These are phyloP conservation scores for Xylariaceae sp. DNA, from an alignment of 2,329 filamentous ascomycete genomes.

Conservation along the genomic window DNA sequence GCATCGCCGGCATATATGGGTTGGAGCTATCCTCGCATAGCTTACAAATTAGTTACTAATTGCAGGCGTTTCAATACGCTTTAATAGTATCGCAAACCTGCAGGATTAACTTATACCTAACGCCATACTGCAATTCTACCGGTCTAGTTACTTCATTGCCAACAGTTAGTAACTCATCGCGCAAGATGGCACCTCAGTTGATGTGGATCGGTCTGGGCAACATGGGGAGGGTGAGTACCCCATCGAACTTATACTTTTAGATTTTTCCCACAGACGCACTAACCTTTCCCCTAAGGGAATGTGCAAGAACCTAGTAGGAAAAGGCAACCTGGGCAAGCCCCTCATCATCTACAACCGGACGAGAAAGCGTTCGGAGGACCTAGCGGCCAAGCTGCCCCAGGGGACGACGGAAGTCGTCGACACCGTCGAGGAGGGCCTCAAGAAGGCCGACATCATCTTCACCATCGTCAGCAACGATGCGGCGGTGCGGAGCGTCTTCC, in stretches of 20 bases:
- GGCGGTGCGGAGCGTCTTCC: slow-evolving; percentile 66
- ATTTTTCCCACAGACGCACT: slow-evolving; percentile 16
- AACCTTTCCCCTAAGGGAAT: slow-evolving; percentile 66
- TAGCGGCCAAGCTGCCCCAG: slow-evolving; percentile 61
- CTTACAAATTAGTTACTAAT: too few relatives aligned
- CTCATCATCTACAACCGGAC: slow-evolving; percentile 84
- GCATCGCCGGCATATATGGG: too few relatives aligned
- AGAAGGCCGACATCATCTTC: slow-evolving; percentile 77
- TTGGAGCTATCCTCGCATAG: too few relatives aligned
- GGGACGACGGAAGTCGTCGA: slow-evolving; percentile 67
- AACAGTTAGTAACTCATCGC: neutral
- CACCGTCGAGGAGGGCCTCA: slow-evolving; percentile 67
- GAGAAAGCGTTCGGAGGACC: slow-evolving; percentile 62
- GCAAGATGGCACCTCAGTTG: slow-evolving; percentile 59
- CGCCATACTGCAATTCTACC: neutral
- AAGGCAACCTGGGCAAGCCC: slow-evolving; percentile 71
- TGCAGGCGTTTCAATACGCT: too few relatives aligned
- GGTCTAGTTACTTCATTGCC: neutral
- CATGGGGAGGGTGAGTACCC: slow-evolving; percentile 73
- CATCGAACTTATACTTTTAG: neutral
- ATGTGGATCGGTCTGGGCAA: slow-evolving; percentile 86
- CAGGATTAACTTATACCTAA: too few relatives aligned
- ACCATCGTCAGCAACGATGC: slow-evolving; percentile 78
- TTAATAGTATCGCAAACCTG: too few relatives aligned
- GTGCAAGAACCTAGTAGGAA: slow-evolving; percentile 80